Base-by-base conservation (phyloP, 768 basidiomycete species). In the Rhodocollybia butyracea region DNA sequence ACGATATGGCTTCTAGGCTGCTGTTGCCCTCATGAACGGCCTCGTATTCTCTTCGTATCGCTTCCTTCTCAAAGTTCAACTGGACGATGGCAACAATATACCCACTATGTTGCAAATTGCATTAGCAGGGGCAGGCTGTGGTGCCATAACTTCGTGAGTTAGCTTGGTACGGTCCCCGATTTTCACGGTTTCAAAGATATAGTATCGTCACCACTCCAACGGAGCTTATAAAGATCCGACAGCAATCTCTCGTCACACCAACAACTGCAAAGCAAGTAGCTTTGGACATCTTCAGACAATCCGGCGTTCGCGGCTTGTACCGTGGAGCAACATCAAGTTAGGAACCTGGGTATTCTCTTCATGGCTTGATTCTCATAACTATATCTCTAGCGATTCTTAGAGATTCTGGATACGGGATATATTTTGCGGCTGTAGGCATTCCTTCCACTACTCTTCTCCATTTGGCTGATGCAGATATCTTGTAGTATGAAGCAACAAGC, bases 181-280 rank as follows among this genome's bases (percentile, higher is more conserved):
- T 12, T 34, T 36, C 29, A 12, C 24, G 40, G 13, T 52, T n/a
- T 38, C n/a, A 36, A 34, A 29, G 12, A 48, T 42, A 17, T 39
- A 92, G 91, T 5, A 60, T 91, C 10, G 68, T 95, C 54, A 89
- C 91, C 2, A 86, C 89, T 1, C 93, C 94, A 0, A 89, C 86
- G 7, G 94, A 96, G 60, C 79, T 94, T 1, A 77, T 96, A 72
- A 96, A 96, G 76, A 91, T 94, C 66, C 80, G 87, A 31, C 88
- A 90, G 60, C 89, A 92, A 60, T 78, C 81, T 29, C 69, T 79
- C 52, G 66, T 83, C 46, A 63, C 72, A 43, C 68, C 71, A 50
- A 73, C 79, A 6, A 81, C 81, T 21, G 78, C 83, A 0, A 63
- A 73, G 10, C 70, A 74, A 21, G 77, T 94, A n/a, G 77, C 83